Base-by-base conservation (phyloP, 306 rosid species). In the Rosa persica region DNA sequence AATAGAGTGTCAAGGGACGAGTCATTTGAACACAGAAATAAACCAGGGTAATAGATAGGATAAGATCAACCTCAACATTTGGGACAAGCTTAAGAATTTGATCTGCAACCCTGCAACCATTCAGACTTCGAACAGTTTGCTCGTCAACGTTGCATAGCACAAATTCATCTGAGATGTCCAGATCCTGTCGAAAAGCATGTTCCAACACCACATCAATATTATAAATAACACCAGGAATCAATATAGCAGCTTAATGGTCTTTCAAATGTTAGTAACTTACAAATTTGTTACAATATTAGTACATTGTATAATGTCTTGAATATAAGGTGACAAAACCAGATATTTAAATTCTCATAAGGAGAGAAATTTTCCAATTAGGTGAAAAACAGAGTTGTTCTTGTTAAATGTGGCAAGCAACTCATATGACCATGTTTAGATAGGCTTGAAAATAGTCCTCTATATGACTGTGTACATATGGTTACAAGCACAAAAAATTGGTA, bases 81-180 rank as follows among this genome's bases (percentile, higher is more conserved):
- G 99, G 99, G 76, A 95, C 97, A 79, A 89, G 98, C 85, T 90
- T 95, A 73, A 95, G 98, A 90, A 95, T 91, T 82, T 95, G 99
- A 90, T 93, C 98, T 42, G 98, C 97, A 85, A 95, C 98, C 75
- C 98, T 83, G 86, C 99, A 95, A 72, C 99, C 99, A 70, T 95
- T 95, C 79, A 95, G 93, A 86, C 99, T 90, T 85, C 98, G 85
- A 78, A 91, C 98, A 76, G 98, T 95, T 81, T 88, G 96, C 83
- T 91, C 98, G 75, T 93, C 98, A 74, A 93, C 90, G 55, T 93
- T 85, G 72, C 62, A 81, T 77, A 95, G 85, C 75, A 95, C 91
- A 62, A 96, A 88, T 68, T 81, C 92, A 51, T 85, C 74, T 51
- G 97, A 93, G 85, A 95, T 90, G 87, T 95, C 97, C 81, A 95